phyloP scores from a whole-genome alignment of 2,329 filamentous ascomycete species.

The Pezizomycotina sp. region DNA sequence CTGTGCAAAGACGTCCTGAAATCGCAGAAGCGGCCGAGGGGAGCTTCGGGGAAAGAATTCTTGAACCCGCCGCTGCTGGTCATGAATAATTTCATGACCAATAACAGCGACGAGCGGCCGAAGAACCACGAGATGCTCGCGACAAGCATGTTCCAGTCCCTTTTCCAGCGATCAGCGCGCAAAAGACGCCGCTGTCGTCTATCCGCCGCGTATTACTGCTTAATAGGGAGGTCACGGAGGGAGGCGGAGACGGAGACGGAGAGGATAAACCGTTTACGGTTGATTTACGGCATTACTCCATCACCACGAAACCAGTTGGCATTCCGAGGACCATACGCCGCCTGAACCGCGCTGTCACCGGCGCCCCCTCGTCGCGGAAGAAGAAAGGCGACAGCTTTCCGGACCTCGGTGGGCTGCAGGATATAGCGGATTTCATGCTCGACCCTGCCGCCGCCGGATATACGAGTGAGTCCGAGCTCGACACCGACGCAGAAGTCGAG shows the following conservation, averaged over 20 bases:
- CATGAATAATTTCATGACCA: constrained; percentile 89
- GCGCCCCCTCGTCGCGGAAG: constrained; percentile 26
- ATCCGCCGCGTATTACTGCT: constrained; percentile 81
- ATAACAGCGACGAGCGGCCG: constrained; percentile 53
- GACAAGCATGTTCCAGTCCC: constrained; percentile 85
- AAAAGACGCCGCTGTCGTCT: constrained; percentile 73
- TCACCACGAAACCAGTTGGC: constrained; percentile 73
- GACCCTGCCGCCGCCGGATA: constrained; percentile 67
- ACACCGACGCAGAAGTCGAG: constrained; percentile 92
- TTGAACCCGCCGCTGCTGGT: constrained; percentile 77
- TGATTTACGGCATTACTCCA: constrained; percentile 85
- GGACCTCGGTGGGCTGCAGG: constrained; percentile 76
- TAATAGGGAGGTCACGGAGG: constrained; percentile 53
- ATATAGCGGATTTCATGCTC: constrained; percentile 88
- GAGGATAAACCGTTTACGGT: constrained; percentile 45
- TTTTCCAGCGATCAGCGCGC: constrained; percentile 95
- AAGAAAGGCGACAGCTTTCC: constrained; percentile 55
- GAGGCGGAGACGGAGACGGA: constrained; percentile 42
- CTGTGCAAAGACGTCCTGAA: constrained; percentile 78
- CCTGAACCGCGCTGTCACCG: constrained; percentile 67
- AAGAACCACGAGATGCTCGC: constrained; percentile 86
- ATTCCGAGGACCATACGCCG: constrained; percentile 70
- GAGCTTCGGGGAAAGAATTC: constrained; percentile 66
- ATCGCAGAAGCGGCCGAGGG: constrained; percentile 56
- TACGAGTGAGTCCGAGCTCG: constrained; percentile 75